A percentile compares a stretch with the other conserved stretches of the same genome.
Conservation (phyloP, 108 stramenopile species). For the Skeletonema menzelii region DNA sequence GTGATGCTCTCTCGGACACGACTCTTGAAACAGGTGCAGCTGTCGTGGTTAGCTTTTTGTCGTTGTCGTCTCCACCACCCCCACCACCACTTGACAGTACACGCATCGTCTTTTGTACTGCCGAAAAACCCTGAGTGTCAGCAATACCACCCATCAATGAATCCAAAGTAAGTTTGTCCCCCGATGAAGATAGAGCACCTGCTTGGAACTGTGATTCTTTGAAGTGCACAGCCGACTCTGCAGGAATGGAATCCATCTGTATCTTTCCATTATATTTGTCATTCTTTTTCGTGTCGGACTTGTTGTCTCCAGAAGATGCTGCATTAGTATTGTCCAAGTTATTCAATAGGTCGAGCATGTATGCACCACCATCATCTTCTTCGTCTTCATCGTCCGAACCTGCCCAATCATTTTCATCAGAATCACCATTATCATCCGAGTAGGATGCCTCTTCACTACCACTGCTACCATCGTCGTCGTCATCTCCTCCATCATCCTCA, state of each 20-base stretch:
- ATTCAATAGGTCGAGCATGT: constrained; percentile 81
- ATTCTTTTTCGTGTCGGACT: constrained; percentile 1
- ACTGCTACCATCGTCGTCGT: constrained; percentile 43
- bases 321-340: constrained; percentile 61
- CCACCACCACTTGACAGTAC: constrained; percentile 40
- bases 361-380: constrained; percentile 85
- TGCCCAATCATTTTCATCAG: constrained; percentile 71
- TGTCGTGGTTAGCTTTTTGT: constrained; percentile 51
- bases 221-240: constrained; percentile 41
- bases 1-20: constrained; percentile 80
- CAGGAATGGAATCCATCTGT: constrained; percentile 35
- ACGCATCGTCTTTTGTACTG: constrained; percentile 75
- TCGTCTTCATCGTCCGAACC: constrained; percentile 43
- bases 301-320: background rate
- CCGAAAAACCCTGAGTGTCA: constrained; percentile 82
- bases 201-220: constrained; percentile 50
- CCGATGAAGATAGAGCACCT: constrained; percentile 29
- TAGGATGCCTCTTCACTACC: constrained; percentile 22
- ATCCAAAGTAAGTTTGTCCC: constrained; percentile 69
- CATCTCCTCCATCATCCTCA: constrained; percentile 21
- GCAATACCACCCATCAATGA: constrained; percentile 82
- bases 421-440: constrained; percentile 38
- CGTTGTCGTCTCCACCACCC: constrained; percentile 1
- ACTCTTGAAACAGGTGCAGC: constrained; percentile 72
- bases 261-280: constrained; percentile 35